These are phyloP conservation scores for Ceratocystis albifundus DNA, from an alignment of 2,329 filamentous ascomycete species.

Conservation along the genomic window DNA sequence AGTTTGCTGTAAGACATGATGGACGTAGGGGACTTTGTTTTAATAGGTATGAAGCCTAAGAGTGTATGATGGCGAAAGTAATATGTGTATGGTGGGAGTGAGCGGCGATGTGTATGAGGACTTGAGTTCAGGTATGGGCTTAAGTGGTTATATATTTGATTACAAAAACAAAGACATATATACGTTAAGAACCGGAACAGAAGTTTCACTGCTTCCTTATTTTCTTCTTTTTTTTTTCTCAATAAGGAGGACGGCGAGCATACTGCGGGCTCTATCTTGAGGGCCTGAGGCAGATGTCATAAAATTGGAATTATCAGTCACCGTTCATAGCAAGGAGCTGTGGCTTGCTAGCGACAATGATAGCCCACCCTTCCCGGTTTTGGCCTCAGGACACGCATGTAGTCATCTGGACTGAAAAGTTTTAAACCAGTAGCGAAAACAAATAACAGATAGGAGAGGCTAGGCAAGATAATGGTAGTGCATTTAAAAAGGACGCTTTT, in stretches of 20 bases:
- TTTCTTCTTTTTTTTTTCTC: not conserved
- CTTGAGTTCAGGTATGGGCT: not conserved
- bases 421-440: not conserved
- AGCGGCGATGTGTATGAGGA: not conserved
- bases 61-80: not conserved
- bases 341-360: not conserved
- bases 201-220: not conserved
- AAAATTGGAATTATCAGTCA: not conserved
- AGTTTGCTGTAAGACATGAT: constrained; percentile 8
- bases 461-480: not conserved
- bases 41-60: not conserved
- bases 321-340: not conserved
- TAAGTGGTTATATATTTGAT: not conserved
- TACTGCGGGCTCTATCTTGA: not conserved
- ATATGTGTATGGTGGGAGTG: not conserved
- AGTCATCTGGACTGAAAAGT: not conserved
- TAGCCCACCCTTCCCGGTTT: not conserved
- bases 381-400: constrained; percentile 8
- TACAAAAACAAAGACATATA: not conserved
- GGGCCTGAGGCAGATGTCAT: not conserved
- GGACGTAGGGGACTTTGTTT: not conserved
- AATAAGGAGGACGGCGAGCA: not conserved
- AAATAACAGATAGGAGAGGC: not conserved
- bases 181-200: not conserved
- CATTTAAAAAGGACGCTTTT: not conserved